Percentiles rank a stretch among this genome's conserved stretches.
phyloP scores from a whole-genome alignment of 257 asterid species.

The Lycium ferocissimum region DNA sequence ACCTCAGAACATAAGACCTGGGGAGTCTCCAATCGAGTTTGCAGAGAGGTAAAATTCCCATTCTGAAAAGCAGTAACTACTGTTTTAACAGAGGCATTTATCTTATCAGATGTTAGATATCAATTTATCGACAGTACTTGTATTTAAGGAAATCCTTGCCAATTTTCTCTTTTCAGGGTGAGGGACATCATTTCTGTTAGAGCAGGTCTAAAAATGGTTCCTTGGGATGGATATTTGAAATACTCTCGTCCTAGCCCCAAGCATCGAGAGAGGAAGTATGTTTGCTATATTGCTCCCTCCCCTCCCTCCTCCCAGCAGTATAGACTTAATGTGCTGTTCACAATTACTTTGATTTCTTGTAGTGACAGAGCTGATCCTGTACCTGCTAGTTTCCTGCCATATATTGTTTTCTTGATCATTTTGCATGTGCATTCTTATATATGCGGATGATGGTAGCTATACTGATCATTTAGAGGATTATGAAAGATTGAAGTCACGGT shows the following conservation, averaged over 20 bases:
- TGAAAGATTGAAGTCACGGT: not conserved
- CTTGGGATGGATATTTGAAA: constrained; percentile 85
- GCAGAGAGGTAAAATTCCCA: constrained; percentile 77
- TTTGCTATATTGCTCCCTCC: not conserved
- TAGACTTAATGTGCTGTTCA: not conserved
- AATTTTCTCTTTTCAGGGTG: constrained; percentile 59
- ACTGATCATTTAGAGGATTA: not conserved
- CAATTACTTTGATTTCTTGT: not conserved
- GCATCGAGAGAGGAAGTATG: constrained; percentile 94
- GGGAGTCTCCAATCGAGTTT: constrained; percentile 92
- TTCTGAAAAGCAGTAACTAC: not conserved
- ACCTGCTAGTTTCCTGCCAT: not conserved
- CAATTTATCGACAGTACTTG: not conserved
- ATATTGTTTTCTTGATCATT: not conserved
- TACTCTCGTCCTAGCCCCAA: constrained; percentile 97
- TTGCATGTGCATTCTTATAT: not conserved
- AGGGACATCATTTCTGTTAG: constrained; percentile 93
- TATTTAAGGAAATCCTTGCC: not conserved
- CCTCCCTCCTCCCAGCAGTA: too few species aligned
- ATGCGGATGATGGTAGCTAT: not conserved
- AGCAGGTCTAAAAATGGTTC: constrained; percentile 75
- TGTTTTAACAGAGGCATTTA: not conserved
- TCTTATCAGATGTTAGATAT: not conserved
- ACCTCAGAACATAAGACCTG: constrained; percentile 89
- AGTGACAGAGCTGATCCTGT: constrained; percentile 3